Evolutionary conservation across 371 early-diverging fungal species (phyloP), one percentile per base, ranked within the genome.

Genomic region (Nosema muscidifuracis): DNA sequence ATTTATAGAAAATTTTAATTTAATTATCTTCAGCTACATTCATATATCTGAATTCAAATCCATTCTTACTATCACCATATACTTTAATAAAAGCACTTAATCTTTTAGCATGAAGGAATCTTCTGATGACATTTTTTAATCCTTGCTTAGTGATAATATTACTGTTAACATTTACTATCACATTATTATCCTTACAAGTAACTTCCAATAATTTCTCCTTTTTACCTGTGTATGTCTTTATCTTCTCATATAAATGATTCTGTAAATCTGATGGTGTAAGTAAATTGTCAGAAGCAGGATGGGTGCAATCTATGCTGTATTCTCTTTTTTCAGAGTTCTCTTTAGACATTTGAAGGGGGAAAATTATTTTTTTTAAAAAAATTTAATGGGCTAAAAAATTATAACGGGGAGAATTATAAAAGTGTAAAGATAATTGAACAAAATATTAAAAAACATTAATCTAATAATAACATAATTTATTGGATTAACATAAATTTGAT

Each of bases 11-110:
- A n/a, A n/a, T n/a, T n/a, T 10, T 47, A 47, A 47, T 55, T 20
- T 66, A 38, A 20, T 57, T 26, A 7, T 56, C 38, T 31, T 55
- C 56, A 18, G 55, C 67, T 12, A 55, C 67, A 67, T 67, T 67
- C 33, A 67, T 67, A 24, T 67, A 67, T 30, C 58, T 34, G 42
- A 67, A 56, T 22, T 67, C 67, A 57, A 67, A 67, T 26, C 67
- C 67, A 67, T 67, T 57, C 10, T 36, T 43, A 1, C 30, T 57
- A 33, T 67, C 43, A 28, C 57, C 67, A 57, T 56, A 67, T 33
- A 67, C 57, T 43, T 67, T 67, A 20, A 67, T 55, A 43, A 67
- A 67, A 9, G 67, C 53, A 26, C 28, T 28, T 2, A 67, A 28
- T 43, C 57, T 67, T 30, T 67, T 67, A 40, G 51, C 58, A 31